Base-by-base conservation (phyloP, 1,284 basidiomycete species). In the Cryptococcus sp. region DNA sequence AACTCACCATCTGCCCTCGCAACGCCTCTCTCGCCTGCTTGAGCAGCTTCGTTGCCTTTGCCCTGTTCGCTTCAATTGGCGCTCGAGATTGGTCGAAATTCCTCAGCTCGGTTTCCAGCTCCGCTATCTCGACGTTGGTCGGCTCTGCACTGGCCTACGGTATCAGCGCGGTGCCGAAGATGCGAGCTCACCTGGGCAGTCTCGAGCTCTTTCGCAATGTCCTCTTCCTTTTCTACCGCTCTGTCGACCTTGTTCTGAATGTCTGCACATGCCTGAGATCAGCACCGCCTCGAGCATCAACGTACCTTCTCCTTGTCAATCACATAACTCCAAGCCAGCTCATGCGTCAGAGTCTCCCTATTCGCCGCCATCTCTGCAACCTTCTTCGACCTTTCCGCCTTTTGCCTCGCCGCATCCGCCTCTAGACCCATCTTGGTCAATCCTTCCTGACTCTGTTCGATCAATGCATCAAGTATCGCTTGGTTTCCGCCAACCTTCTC, bases 321-420 rank as follows among this genome's bases (percentile, higher is more conserved):
- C 12, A 97, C 90, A 62, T 88, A 86, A 7, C 87, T 80, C 94
- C 94, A 97, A 0, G 88, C 89, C 10, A 89, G 72, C 69, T 93
- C 86, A 56, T 82, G 82, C 12, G 47, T 31, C 9, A 31, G 28
- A 7, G 28, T 31, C 28, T 7, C 7, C 28, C 14, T 31, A 7
- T 14, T 31, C 28, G 28, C 28, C 7, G 28, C 28, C 23, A 63
- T 45, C 41, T 45, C 43, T 12, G 31, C 31, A 11, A 57, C 44
- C 39, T 54, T 58, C n/a, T 50, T 24, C 14, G 55, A 53, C 4
- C 54, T 51, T 19, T 50, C 54, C 9, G 58, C 3, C 47, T 39
- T 28, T 53, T 41, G 19, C 56, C 26, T 2, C 40, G 37, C 4
- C 41, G 38, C 19, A 63, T 46, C 37, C 57, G 57, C n/a, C n/a